A percentile compares a stretch with the other conserved stretches of the same genome.
Evolutionary conservation across 1,284 basidiomycete genomes (phyloP).

Genomic region (Pyrrhoderma noxium): DNA sequence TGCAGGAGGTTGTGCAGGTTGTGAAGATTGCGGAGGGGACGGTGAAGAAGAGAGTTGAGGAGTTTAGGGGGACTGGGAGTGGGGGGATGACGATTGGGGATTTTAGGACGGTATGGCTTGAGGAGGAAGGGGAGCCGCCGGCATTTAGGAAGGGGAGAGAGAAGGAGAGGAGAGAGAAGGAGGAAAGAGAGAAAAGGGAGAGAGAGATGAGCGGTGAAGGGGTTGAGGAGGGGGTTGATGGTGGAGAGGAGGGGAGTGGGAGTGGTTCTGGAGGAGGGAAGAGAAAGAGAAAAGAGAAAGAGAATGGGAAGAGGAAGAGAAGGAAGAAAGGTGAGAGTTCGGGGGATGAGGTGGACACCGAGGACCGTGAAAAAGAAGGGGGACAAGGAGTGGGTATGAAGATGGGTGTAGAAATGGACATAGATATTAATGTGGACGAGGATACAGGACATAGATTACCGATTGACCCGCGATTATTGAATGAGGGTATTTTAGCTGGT

Average conservation of each 20-base stretch:
- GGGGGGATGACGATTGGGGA: slow-evolving; percentile 84
- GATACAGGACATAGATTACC: slow-evolving; percentile 22
- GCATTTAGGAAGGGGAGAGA: slow-evolving; percentile 75
- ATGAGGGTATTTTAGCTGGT: slow-evolving; percentile 37
- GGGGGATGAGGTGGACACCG: too few species aligned
- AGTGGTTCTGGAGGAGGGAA: slow-evolving; percentile 23
- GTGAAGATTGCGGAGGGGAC: slow-evolving; percentile 98
- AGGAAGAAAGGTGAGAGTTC: slow-evolving; percentile 32
- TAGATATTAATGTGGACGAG: slow-evolving; percentile 22
- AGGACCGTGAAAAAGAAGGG: slow-evolving; percentile 28
- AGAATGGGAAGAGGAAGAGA: slow-evolving; percentile 35
- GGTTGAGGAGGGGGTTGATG: slow-evolving; percentile 26
- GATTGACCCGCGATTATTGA: slow-evolving; percentile 40
- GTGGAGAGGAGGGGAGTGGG: slow-evolving; percentile 19
- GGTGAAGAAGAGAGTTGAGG: slow-evolving; percentile 88
- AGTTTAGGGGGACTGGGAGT: slow-evolving; percentile 88
- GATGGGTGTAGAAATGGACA: slow-evolving; percentile 34
- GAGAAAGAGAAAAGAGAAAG: slow-evolving; percentile 20
- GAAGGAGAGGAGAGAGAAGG: slow-evolving; percentile 55
- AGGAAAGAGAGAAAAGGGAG: slow-evolving; percentile 28
- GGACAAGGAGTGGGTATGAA: slow-evolving; percentile 33
- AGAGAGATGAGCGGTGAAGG: slow-evolving; percentile 23
- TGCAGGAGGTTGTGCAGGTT: slow-evolving; percentile 96
- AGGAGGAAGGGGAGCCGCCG: slow-evolving; percentile 88
- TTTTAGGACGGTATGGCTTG: slow-evolving; percentile 88